Conservation (phyloP, 352 stramenopile genomes). For the Pythium graminicola region DNA sequence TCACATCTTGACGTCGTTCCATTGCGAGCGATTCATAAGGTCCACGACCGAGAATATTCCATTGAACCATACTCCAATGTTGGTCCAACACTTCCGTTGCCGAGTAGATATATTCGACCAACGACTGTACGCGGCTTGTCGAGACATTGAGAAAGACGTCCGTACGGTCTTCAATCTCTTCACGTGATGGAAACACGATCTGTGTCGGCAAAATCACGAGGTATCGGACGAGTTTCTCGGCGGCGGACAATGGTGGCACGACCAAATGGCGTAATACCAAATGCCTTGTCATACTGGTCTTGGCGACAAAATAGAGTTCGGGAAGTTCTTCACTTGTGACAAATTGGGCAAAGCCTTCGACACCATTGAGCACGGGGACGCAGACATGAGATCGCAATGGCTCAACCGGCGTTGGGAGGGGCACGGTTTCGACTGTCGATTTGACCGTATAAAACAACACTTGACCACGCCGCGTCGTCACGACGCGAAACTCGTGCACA, state of each 20-base stretch:
- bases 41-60: slow-evolving; percentile 74
- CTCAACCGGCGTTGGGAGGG: slow-evolving; percentile 40
- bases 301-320: slow-evolving; percentile 82
- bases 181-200: slow-evolving; percentile 70
- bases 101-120: slow-evolving; percentile 81
- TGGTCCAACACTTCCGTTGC: slow-evolving; percentile 77
- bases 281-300: slow-evolving; percentile 63
- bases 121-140: slow-evolving; percentile 55
- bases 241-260: slow-evolving; percentile 52
- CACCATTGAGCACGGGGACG: slow-evolving; percentile 55
- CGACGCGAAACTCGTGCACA: slow-evolving; percentile 54
- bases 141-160: slow-evolving; percentile 72
- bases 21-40: slow-evolving; percentile 70
- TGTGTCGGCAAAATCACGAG: slow-evolving; percentile 74
- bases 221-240: slow-evolving; percentile 61
- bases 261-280: slow-evolving; percentile 63
- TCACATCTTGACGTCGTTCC: slow-evolving; percentile 52
- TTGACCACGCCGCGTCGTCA: slow-evolving; percentile 52
- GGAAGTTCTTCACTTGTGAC: slow-evolving; percentile 76
- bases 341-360: slow-evolving; percentile 71
- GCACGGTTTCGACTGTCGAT: slow-evolving; percentile 36
- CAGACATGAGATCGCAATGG: slow-evolving; percentile 51
- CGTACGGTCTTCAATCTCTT: slow-evolving; percentile 68
- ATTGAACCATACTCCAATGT: slow-evolving; percentile 83
- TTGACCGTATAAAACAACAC: slow-evolving; percentile 68